phyloP scores from a whole-genome alignment of 768 basidiomycete genomes.

The Boletus fagicola region DNA sequence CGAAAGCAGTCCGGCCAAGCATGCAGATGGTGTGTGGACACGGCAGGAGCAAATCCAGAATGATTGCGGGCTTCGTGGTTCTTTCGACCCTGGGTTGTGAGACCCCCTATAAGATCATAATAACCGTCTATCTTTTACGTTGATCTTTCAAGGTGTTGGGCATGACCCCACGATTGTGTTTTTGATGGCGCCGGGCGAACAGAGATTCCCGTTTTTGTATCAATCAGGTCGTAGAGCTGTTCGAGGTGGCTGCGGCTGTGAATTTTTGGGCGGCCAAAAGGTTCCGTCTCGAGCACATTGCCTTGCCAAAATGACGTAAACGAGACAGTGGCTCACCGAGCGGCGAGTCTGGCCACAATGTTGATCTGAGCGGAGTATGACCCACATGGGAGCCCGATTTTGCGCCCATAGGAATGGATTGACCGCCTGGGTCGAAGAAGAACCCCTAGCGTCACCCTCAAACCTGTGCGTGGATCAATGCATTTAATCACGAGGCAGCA shows the following conservation, averaged over 20 bases:
- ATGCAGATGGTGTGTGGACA: not conserved
- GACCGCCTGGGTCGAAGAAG: not conserved
- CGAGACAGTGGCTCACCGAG: not conserved
- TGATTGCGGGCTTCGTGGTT: not conserved
- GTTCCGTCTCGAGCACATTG: not conserved
- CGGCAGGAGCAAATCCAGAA: not conserved
- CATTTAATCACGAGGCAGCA: not conserved
- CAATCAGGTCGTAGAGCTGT: not conserved
- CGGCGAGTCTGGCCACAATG: not conserved
- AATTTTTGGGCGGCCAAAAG: not conserved
- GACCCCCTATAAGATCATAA: not conserved
- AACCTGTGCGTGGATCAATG: not conserved
- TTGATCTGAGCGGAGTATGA: not conserved
- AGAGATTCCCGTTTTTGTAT: not conserved
- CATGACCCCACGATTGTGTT: not conserved
- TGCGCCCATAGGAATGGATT: not conserved
- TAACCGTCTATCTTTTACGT: not conserved
- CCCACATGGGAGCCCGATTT: conserved; percentile 2
- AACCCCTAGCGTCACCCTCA: not conserved
- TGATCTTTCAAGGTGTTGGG: not conserved
- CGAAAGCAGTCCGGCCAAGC: not conserved
- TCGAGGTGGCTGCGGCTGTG: not conserved
- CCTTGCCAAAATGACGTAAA: conserved; percentile 7
- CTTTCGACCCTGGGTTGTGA: not conserved
- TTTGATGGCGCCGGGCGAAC: not conserved